Evolutionary conservation across 2,329 filamentous ascomycete genomes (phyloP).

Genomic region (Cordyceps fumosorosea): DNA sequence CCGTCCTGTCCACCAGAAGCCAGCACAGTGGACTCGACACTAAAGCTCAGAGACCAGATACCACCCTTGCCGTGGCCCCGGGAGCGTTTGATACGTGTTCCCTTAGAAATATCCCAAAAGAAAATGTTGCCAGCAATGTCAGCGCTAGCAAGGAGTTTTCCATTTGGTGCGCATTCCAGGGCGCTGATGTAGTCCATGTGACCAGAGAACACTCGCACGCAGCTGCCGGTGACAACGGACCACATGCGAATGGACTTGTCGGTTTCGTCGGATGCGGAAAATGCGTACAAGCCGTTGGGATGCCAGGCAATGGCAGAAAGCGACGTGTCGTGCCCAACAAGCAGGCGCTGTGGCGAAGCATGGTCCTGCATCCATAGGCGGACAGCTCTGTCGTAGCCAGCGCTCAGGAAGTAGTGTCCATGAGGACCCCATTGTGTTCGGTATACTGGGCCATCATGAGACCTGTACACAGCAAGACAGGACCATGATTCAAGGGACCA

Average conservation of each 20-base stretch:
- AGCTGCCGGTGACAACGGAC: constrained; percentile 80
- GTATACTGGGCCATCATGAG: constrained; percentile 84
- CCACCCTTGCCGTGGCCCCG: constrained; percentile 89
- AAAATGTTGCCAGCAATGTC: constrained; percentile 86
- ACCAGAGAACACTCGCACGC: constrained; percentile 85
- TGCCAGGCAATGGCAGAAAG: constrained; percentile 94
- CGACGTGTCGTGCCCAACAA: constrained; percentile 87
- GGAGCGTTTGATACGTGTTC: constrained; percentile 82
- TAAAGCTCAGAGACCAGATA: constrained; percentile 90
- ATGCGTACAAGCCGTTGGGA: constrained; percentile 87
- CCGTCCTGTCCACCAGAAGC: constrained; percentile 87
- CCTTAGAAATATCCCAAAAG: constrained; percentile 89
- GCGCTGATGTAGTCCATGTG: constrained; percentile 84
- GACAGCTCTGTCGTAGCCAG: constrained; percentile 82
- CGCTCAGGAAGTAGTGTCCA: constrained; percentile 89
- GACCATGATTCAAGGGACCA: constrained; percentile 91
- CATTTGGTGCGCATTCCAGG: constrained; percentile 78
- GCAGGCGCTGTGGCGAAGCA: constrained; percentile 78
- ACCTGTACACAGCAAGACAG: constrained; percentile 91
- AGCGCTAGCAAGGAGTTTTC: constrained; percentile 83
- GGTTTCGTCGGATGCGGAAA: constrained; percentile 78
- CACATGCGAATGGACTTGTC: constrained; percentile 97
- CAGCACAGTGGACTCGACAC: constrained; percentile 83
- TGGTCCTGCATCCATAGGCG: constrained; percentile 91
- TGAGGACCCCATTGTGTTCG: constrained; percentile 85